Conservation (phyloP, 805 yeast species). For the Candida caryicola region DNA sequence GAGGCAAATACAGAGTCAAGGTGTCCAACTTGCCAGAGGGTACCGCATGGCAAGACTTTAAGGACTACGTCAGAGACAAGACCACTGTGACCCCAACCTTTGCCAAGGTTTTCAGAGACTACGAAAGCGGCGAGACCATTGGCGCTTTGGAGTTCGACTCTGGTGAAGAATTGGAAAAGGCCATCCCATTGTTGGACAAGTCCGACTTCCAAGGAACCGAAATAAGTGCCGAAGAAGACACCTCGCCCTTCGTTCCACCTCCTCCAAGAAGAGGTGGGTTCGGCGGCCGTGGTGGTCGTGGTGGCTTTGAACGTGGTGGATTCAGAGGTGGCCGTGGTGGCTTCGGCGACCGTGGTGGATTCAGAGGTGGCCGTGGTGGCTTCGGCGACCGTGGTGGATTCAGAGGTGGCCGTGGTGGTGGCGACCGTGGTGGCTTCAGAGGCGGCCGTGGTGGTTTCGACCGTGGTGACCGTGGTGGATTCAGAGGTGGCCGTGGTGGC, state of each 20-base stretch:
- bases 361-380: slow-evolving; percentile 38
- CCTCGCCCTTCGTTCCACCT: slow-evolving; percentile 55
- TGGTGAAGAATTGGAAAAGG: slow-evolving; percentile 72
- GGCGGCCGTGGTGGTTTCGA: slow-evolving; percentile 33
- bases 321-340: slow-evolving; percentile 32
- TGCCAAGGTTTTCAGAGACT: slow-evolving; percentile 49
- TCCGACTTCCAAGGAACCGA: slow-evolving; percentile 67
- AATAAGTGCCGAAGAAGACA: slow-evolving; percentile 76
- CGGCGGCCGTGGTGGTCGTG: slow-evolving; percentile 33
- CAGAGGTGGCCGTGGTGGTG: slow-evolving; percentile 30
- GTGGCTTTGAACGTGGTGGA: slow-evolving; percentile 32
- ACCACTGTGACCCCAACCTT: slow-evolving; percentile 63
- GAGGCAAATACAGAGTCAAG: slow-evolving; percentile 72
- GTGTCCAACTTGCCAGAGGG: slow-evolving; percentile 70
- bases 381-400: slow-evolving; percentile 29
- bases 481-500: slow-evolving; percentile 23
- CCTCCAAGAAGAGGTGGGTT: slow-evolving; percentile 44
- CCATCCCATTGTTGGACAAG: slow-evolving; percentile 71
- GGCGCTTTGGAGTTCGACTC: slow-evolving; percentile 57
- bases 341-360: slow-evolving; percentile 21
- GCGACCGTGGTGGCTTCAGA: slow-evolving; percentile 26
- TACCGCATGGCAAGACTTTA: slow-evolving; percentile 83
- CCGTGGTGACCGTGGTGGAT: slow-evolving; percentile 21
- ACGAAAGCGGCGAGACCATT: slow-evolving; percentile 42
- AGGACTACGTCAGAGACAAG: slow-evolving; percentile 85